A percentile compares a stretch with the other conserved stretches of the same genome.
These are phyloP conservation scores for Xanthoconium separans DNA, from an alignment of 1,284 basidiomycete genomes.

Conservation along the genomic window DNA sequence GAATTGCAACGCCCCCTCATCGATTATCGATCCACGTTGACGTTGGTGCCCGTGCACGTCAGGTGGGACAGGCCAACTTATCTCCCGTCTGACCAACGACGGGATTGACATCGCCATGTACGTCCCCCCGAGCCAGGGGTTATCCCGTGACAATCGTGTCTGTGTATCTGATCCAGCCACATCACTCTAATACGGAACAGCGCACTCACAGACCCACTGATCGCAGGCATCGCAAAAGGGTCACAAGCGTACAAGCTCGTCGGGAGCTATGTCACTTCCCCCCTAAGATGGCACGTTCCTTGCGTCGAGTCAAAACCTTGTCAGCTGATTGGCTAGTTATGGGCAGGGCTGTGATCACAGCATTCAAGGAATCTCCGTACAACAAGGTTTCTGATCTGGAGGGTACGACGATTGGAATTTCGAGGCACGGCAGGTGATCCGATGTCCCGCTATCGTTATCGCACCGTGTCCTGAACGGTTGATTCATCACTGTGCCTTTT, in stretches of 20 bases:
- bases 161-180: constrained; percentile 1
- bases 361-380: constrained; percentile 66
- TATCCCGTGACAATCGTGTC: background rate
- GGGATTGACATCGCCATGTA: constrained; percentile 91
- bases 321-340: background rate
- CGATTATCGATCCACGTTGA: background rate
- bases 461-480: background rate
- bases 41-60: background rate
- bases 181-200: constrained; percentile 38
- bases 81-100: constrained; percentile 76
- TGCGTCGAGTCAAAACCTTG: background rate
- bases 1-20: constrained; percentile 14
- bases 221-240: constrained; percentile 82
- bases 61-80: constrained; percentile 92
- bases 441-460: background rate
- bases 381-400: constrained; percentile 75
- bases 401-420: constrained; percentile 87
- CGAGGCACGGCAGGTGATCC: constrained; percentile 75
- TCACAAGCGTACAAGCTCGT: constrained; percentile 87
- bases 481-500: background rate
- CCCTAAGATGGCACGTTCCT: constrained; percentile 73
- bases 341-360: constrained; percentile 88
- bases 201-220: constrained; percentile 91
- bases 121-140: constrained; percentile 16
- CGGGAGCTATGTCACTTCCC: constrained; percentile 89